These are phyloP conservation scores for Pseudozyma sp. DNA, from an alignment of 1,284 basidiomycete species.

Conservation along the genomic window DNA sequence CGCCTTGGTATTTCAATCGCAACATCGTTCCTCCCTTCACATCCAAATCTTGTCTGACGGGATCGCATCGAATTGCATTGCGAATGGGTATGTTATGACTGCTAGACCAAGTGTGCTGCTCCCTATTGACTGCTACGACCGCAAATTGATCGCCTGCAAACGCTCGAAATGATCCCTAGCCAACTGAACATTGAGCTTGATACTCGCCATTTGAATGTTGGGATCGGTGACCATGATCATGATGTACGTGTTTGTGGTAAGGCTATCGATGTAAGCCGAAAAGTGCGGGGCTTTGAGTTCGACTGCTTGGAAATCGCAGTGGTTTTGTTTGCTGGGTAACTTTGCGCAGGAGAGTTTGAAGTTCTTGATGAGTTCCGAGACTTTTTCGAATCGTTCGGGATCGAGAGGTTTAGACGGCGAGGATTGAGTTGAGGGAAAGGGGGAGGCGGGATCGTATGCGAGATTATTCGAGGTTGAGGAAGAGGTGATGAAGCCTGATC, in stretches of 20 bases:
- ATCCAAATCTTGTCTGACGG: no score
- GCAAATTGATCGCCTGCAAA: constrained; percentile 61
- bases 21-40: no score
- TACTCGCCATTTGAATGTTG: constrained; percentile 83
- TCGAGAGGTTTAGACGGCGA: constrained; percentile 71
- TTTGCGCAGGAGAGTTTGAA: constrained; percentile 85
- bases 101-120: neutral
- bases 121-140: constrained; percentile 7
- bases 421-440: neutral
- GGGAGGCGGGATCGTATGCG: neutral
- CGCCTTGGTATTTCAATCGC: no score
- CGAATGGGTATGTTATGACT: neutral
- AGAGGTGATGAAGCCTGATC: constrained; percentile 35
- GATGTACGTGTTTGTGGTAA: constrained; percentile 94
- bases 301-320: constrained; percentile 63
- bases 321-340: constrained; percentile 27
- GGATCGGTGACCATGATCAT: constrained; percentile 89
- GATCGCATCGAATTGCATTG: neutral
- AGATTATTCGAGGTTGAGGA: neutral
- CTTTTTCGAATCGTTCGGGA: constrained; percentile 90
- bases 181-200: constrained; percentile 84
- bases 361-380: constrained; percentile 92
- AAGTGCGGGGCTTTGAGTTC: constrained; percentile 72
- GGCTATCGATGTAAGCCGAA: constrained; percentile 90
- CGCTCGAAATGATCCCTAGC: constrained; percentile 81